These are phyloP conservation scores for Apiospora aurea DNA, from an alignment of 2,329 filamentous ascomycete genomes.

Conservation along the genomic window DNA sequence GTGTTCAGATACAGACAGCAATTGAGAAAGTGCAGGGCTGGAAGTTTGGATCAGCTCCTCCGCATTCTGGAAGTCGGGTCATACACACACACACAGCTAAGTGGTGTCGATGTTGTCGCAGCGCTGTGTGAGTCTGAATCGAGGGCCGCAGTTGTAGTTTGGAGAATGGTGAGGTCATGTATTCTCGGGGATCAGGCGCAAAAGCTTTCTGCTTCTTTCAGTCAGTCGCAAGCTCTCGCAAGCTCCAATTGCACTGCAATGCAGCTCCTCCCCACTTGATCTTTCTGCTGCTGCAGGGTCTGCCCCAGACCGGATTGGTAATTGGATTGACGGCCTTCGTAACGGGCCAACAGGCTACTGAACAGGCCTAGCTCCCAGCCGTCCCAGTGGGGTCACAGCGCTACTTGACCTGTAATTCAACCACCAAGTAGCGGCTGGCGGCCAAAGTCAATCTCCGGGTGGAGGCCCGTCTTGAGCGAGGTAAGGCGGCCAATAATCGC, in stretches of 20 bases:
- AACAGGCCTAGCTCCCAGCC: not conserved
- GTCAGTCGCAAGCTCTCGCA: not conserved
- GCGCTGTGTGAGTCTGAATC: not conserved
- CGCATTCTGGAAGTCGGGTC: not conserved
- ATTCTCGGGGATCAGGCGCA: conserved; percentile 26
- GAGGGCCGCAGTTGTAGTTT: conserved; percentile 12
- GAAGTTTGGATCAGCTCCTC: conserved; percentile 2
- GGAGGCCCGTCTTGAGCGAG: not conserved
- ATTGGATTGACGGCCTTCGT: not conserved
- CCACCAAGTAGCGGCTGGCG: conserved; percentile 24
- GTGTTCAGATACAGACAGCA: conserved; percentile 4
- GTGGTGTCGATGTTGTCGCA: conserved; percentile 26
- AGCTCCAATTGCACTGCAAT: not conserved
- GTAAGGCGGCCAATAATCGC: not conserved
- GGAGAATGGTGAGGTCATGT: conserved; percentile 29
- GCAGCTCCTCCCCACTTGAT: conserved; percentile 7
- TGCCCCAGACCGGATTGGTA: conserved; percentile 14
- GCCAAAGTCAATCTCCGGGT: conserved; percentile 28
- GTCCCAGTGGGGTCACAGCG: conserved; percentile 1
- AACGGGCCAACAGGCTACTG: not conserved
- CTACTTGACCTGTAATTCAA: conserved; percentile 1
- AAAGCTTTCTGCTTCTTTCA: conserved; percentile 4
- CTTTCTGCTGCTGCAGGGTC: conserved; percentile 7
- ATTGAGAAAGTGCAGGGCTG: conserved; percentile 18
- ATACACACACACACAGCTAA: conserved; percentile 27